phyloP scores from a whole-genome alignment of 2,329 filamentous ascomycete species.

The Coniochaeta pulveracea region DNA sequence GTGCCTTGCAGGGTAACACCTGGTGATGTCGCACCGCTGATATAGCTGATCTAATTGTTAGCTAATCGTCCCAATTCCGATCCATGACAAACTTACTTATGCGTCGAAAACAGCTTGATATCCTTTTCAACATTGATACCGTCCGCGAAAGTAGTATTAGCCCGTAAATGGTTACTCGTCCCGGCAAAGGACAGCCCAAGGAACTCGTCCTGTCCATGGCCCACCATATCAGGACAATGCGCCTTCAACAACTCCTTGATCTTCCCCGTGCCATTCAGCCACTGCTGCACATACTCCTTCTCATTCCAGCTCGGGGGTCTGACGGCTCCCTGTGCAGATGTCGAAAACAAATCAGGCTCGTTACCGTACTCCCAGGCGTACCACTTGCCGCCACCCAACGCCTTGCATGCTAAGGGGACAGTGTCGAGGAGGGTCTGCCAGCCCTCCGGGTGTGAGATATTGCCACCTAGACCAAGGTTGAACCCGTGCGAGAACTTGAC shows the following conservation, averaged over 20 bases:
- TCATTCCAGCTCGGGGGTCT: slow-evolving; percentile 43
- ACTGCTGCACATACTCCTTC: slow-evolving; percentile 42
- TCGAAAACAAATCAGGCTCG: slow-evolving; percentile 49
- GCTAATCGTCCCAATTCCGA: background rate
- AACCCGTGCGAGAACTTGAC: slow-evolving; percentile 51
- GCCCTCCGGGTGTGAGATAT: slow-evolving; percentile 34
- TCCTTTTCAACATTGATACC: slow-evolving; percentile 36
- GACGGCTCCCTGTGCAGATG: slow-evolving; percentile 36
- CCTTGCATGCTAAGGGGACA: slow-evolving; percentile 44
- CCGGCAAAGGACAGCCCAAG: slow-evolving; percentile 49
- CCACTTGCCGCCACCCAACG: slow-evolving; percentile 36
- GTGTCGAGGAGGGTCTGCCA: slow-evolving; percentile 41
- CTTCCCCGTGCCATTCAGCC: slow-evolving; percentile 39
- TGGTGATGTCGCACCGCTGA: slow-evolving; percentile 44
- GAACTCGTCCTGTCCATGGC: slow-evolving; percentile 31
- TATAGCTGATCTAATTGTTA: slow-evolving; percentile 36
- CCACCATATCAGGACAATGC: slow-evolving; percentile 36
- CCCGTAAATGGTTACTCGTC: slow-evolving; percentile 36
- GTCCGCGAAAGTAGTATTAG: slow-evolving; percentile 36
- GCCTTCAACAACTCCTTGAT: slow-evolving; percentile 33
- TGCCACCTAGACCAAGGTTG: slow-evolving; percentile 42
- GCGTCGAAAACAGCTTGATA: slow-evolving; percentile 42
- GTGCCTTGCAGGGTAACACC: slow-evolving; percentile 52
- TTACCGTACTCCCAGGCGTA: slow-evolving; percentile 54
- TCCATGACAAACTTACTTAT: slow-evolving; percentile 38